A percentile compares a stretch with the other conserved stretches of the same genome.
Conservation (phyloP, 176 grass and related monocot genomes). For the sorghum (Sorghum bicolor) region Sorghum_bicolor_NCBIv3 NC_012873.2:5460001-5460500, state of each 20-base stretch:
- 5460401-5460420: neutral
- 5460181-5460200: neutral
- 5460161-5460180: neutral
- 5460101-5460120: neutral
- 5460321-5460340: neutral
- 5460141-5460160: neutral
- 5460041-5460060: too few species aligned
- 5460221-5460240: neutral
- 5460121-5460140: neutral
- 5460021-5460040: too few species aligned
- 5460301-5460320: neutral
- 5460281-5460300: neutral
- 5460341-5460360: neutral
- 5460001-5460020: too few species aligned
- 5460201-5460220: neutral
- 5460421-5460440: neutral
- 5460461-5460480: neutral
- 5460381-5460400: neutral
- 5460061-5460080: too few species aligned
- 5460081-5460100: too few species aligned
- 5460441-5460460: neutral
- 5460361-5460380: neutral
- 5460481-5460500: neutral
- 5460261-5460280: neutral
- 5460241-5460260: neutral